Conservation (phyloP, 169 alveolate genomes). For the Cryptosporidium tyzzeri region DNA sequence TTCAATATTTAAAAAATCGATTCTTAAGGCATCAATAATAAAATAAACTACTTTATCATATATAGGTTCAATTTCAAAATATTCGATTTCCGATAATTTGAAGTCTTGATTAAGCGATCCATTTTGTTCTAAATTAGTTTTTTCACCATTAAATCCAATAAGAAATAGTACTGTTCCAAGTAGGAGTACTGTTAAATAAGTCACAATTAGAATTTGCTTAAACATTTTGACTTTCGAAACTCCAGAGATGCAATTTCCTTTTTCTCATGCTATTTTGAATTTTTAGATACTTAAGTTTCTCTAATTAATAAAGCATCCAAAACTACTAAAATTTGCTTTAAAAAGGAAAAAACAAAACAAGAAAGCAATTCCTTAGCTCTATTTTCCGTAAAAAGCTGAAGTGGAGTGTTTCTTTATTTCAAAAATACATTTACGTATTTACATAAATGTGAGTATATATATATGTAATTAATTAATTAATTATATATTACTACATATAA, state of each 20-base stretch:
- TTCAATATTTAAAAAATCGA: constrained; percentile 35
- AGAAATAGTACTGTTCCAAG: constrained; percentile 27
- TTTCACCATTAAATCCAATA: constrained; percentile 32
- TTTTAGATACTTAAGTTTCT: not conserved
- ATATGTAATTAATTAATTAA: no score
- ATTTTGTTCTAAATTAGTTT: not conserved
- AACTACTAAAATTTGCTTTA: not conserved
- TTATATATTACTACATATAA: not conserved
- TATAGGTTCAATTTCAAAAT: constrained; percentile 24
- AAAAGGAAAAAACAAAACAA: not conserved
- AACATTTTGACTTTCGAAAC: not conserved
- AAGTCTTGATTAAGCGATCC: not conserved
- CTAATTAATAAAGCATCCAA: not conserved
- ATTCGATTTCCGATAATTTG: not conserved
- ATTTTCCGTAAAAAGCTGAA: no score
- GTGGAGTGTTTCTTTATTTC: no score
- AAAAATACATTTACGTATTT: no score
- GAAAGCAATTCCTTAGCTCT: not conserved
- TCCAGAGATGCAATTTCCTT: not conserved
- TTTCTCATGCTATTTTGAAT: not conserved
- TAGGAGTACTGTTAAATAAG: not conserved
- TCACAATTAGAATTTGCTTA: not conserved
- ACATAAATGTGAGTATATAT: not conserved
- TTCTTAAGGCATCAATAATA: constrained; percentile 47
- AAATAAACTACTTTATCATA: constrained; percentile 27